A percentile compares a stretch with the other conserved stretches of the same genome.
Conservation (phyloP, 768 basidiomycete species). For the Suillus variegatus region DNA sequence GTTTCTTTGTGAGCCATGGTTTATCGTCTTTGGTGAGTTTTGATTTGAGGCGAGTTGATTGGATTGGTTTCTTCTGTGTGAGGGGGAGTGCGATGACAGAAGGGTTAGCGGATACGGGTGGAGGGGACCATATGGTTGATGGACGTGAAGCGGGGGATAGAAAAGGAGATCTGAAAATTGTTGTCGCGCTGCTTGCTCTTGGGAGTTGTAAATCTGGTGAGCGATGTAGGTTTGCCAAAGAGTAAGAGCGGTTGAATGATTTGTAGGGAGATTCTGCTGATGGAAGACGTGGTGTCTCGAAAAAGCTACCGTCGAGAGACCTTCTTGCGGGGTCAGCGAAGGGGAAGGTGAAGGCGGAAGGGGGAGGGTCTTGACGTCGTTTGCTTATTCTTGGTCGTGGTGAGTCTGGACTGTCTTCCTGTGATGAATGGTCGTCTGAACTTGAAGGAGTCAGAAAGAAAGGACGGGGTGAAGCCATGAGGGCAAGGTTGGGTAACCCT, state of each 20-base stretch:
- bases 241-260: slow-evolving; percentile 24
- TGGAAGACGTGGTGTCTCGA: slow-evolving; percentile 26
- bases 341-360: slow-evolving; percentile 45
- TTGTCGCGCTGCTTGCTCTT: slow-evolving; percentile 42
- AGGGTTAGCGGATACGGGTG: slow-evolving; percentile 33
- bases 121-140: slow-evolving; percentile 61
- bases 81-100: slow-evolving; percentile 37
- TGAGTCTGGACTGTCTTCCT: slow-evolving; percentile 24
- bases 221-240: slow-evolving; percentile 32
- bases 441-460: slow-evolving; percentile 35
- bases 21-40: slow-evolving; percentile 54
- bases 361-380: slow-evolving; percentile 30
- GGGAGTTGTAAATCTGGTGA: slow-evolving; percentile 37
- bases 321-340: slow-evolving; percentile 28
- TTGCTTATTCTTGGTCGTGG: slow-evolving; percentile 10
- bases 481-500: no score
- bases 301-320: slow-evolving; percentile 8
- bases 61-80: slow-evolving; percentile 35
- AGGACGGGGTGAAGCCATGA: slow-evolving; percentile 37
- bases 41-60: slow-evolving; percentile 49
- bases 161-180: slow-evolving; percentile 65
- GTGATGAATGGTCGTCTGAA: slow-evolving; percentile 21
- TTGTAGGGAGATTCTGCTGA: slow-evolving; percentile 46
- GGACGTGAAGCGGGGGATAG: slow-evolving; percentile 72
- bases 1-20: slow-evolving; percentile 43